A percentile compares a stretch with the other conserved stretches of the same genome.
Evolutionary conservation across 2,329 filamentous ascomycete species (phyloP).

Genomic region (Chaetothyriales sp.): DNA sequence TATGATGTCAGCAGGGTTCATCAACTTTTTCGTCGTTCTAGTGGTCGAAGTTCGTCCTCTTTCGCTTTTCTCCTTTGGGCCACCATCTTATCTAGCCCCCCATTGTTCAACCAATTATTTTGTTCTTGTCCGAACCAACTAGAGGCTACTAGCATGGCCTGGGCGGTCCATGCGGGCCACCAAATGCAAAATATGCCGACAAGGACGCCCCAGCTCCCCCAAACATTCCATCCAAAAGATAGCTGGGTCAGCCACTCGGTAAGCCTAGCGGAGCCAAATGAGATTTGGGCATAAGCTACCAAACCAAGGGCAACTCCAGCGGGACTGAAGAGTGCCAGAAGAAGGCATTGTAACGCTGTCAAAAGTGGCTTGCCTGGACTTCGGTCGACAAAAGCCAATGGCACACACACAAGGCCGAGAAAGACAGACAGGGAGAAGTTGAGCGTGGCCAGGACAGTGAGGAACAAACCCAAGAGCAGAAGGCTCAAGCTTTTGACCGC

Average conservation of each 20-base stretch:
- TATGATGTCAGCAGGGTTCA: no score
- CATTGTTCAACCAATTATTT: background rate
- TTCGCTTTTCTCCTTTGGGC: background rate
- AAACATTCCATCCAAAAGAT: constrained; percentile 78
- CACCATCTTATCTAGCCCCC: background rate
- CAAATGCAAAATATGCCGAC: constrained; percentile 88
- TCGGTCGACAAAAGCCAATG: constrained; percentile 56
- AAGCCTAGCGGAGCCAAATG: constrained; percentile 24
- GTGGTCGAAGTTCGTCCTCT: background rate
- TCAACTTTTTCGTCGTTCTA: background rate
- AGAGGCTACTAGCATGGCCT: constrained; percentile 19
- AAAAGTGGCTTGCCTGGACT: constrained; percentile 11
- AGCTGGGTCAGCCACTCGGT: constrained; percentile 54
- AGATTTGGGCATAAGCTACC: constrained; percentile 34
- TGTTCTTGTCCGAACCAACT: constrained; percentile 8
- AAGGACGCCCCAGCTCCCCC: constrained; percentile 68
- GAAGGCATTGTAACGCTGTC: constrained; percentile 29
- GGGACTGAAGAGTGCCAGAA: constrained; percentile 48
- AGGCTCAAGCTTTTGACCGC: constrained; percentile 81
- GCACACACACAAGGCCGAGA: constrained; percentile 63
- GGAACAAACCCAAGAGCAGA: constrained; percentile 79
- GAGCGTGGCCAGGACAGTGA: constrained; percentile 82
- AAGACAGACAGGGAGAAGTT: constrained; percentile 89
- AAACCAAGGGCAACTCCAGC: constrained; percentile 36
- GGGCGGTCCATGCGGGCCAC: constrained; percentile 83